Percentiles rank a stretch among this genome's conserved stretches.
These are phyloP conservation scores for Pugionium dolabratum DNA, from an alignment of 345 rosid species.

Conservation along the genomic window DNA sequence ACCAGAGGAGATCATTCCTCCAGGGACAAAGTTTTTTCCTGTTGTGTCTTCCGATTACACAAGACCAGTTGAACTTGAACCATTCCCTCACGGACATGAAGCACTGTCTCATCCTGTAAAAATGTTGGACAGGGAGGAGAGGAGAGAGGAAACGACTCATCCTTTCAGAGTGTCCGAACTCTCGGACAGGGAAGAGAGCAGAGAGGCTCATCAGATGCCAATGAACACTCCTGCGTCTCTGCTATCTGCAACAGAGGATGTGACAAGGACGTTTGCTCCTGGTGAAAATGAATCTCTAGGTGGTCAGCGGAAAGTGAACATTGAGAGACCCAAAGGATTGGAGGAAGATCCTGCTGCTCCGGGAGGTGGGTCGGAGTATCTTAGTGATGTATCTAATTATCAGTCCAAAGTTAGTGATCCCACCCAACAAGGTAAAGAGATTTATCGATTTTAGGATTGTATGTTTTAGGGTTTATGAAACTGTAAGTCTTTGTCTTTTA, in stretches of 20 bases:
- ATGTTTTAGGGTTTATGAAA: too few relatives aligned
- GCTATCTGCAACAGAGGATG: constrained; percentile 39
- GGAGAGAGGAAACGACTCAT: background rate
- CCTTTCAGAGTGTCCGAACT: background rate
- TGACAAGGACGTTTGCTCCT: constrained; percentile 35
- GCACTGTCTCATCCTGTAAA: background rate
- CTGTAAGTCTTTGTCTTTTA: background rate
- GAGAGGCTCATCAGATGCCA: constrained; percentile 41
- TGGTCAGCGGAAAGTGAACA: constrained; percentile 43
- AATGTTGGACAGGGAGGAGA: too few relatives aligned
- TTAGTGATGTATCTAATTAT: constrained; percentile 48
- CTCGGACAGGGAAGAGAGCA: constrained; percentile 33
- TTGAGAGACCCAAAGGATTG: constrained; percentile 10
- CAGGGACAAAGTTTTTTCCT: constrained; percentile 31
- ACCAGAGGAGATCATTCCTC: constrained; percentile 35
- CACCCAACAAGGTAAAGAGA: constrained; percentile 42
- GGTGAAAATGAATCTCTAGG: constrained; percentile 36
- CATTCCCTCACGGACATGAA: constrained; percentile 23
- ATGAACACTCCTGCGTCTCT: constrained; percentile 42
- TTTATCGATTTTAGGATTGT: too few relatives aligned
- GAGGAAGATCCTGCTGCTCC: constrained; percentile 53
- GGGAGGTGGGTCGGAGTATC: constrained; percentile 28
- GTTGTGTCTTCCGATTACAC: constrained; percentile 27
- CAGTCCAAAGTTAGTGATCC: constrained; percentile 62
- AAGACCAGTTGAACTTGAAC: constrained; percentile 19